Percentiles rank a stretch among this genome's conserved stretches.
Evolutionary conservation across 2,329 filamentous ascomycete genomes (phyloP).

Genomic region (Penicillium sp.): DNA sequence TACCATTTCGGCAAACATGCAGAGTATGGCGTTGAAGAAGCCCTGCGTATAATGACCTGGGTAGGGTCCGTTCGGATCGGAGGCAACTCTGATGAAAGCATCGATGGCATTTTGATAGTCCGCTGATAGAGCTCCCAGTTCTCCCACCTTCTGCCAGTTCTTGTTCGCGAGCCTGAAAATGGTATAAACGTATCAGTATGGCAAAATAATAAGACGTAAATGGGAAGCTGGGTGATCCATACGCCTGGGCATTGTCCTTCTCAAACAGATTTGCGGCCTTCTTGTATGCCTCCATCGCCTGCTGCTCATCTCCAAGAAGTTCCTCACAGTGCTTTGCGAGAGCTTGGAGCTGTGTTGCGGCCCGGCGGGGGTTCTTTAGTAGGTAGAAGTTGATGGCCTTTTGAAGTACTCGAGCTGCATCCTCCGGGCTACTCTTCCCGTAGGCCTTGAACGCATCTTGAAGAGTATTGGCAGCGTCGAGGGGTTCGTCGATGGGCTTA

Average conservation of each 20-base stretch:
- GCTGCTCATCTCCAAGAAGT: conserved; percentile 76
- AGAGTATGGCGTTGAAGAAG: conserved; percentile 1
- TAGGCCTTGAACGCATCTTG: conserved; percentile 96
- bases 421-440: conserved; percentile 79
- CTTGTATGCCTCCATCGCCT: conserved; percentile 82
- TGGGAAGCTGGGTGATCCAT: conserved; percentile 29
- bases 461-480: conserved; percentile 87
- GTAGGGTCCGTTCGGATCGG: not conserved
- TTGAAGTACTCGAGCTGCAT: conserved; percentile 79
- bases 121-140: conserved; percentile 77
- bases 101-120: conserved; percentile 85
- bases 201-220: not conserved
- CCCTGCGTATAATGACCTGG: not conserved
- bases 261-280: conserved; percentile 88
- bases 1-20: conserved; percentile 2
- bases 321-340: conserved; percentile 84
- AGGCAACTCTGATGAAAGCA: not conserved
- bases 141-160: conserved; percentile 88
- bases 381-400: conserved; percentile 85
- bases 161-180: conserved; percentile 79
- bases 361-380: conserved; percentile 83
- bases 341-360: conserved; percentile 88
- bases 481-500: conserved; percentile 82
- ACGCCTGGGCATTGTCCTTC: conserved; percentile 81
- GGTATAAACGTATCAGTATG: not conserved